Evolutionary conservation across 2,329 filamentous ascomycete species (phyloP).

Genomic region (Trichoderma sp.): DNA sequence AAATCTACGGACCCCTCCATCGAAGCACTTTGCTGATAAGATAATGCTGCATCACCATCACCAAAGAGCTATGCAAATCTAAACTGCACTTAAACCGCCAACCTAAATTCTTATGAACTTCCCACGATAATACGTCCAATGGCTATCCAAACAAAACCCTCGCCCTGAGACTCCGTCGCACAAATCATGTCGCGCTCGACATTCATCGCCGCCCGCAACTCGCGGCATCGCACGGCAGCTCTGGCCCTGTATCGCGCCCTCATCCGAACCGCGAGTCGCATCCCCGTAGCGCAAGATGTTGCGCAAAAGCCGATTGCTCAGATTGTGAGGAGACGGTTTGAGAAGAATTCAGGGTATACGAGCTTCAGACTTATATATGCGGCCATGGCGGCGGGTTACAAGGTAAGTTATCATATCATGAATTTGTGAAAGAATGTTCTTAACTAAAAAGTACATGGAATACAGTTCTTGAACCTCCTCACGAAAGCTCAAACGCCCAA

Average conservation of each 20-base stretch:
- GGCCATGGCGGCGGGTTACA: conserved; percentile 66
- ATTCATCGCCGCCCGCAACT: conserved; percentile 48
- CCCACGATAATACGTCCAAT: neutral
- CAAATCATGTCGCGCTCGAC: conserved; percentile 29
- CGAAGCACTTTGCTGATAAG: neutral
- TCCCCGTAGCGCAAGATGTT: conserved; percentile 50
- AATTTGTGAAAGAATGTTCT: neutral
- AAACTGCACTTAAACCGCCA: neutral
- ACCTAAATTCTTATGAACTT: too few species aligned
- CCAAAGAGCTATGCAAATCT: neutral
- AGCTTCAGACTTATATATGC: conserved; percentile 59
- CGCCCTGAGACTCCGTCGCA: neutral
- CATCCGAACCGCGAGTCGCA: conserved; percentile 52
- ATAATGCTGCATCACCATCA: neutral
- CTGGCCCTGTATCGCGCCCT: conserved; percentile 72
- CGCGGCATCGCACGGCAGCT: conserved; percentile 55
- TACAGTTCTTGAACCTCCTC: conserved; percentile 43
- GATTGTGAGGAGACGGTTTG: conserved; percentile 61
- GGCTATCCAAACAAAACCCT: neutral
- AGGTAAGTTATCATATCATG: conserved; percentile 37
- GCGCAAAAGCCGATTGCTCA: conserved; percentile 47
- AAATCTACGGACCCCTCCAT: conserved; percentile 15
- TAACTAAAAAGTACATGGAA: neutral
- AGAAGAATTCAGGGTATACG: conserved; percentile 54
- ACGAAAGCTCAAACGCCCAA: conserved; percentile 37